Base-by-base conservation (phyloP, 495 filamentous ascomycete genomes). In the Jackrogersella multiformis region DNA sequence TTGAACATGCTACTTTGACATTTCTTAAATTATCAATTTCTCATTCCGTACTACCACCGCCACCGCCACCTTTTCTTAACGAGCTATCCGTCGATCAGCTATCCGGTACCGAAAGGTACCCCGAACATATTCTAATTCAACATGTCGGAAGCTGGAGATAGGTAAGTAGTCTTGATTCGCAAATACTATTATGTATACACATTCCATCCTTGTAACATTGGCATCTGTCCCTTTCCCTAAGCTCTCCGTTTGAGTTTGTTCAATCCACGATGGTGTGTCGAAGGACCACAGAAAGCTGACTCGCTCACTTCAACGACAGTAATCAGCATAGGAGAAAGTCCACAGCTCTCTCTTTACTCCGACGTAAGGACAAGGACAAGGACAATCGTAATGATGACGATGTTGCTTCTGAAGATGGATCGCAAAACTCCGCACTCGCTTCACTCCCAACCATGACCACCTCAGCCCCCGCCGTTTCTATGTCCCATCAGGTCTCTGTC, bases 251-350 rank as follows among this genome's bases (percentile, higher is more conserved):
- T 59, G 53, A 53, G 41, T 62, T 45, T 23, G 45, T 26, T 57
- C 20, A 16, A 56, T 32, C 18, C 13, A 21, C 9, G 52, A 2
- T 16, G 18, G 41, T 56, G 61, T 23, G 32, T 51, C n/a, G 36
- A 51, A 20, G 10, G 36, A 21, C 56, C 9, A 10, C 41, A 49
- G 48, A 55, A 41, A 24, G 52, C 66, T 69, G 49, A 69, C 66
- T 69, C 48, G 57, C 30, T 59, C 7, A 3, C 26, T 3, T 26
- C 24, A 26, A 56, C 34, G 8, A 15, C 16, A 39, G 10, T 60
- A 84, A 79, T 63, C 71, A 71, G 39, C 84, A 87, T 68, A 83
- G 80, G 73, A 81, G 84, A 61, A 86, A 84, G 66, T 85, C 83
- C 18, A 75, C 80, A 8, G 78, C 80, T 28, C 73, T 85, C 20